phyloP scores from a whole-genome alignment of 495 filamentous ascomycete genomes.

The Lichina pygmaea region DNA sequence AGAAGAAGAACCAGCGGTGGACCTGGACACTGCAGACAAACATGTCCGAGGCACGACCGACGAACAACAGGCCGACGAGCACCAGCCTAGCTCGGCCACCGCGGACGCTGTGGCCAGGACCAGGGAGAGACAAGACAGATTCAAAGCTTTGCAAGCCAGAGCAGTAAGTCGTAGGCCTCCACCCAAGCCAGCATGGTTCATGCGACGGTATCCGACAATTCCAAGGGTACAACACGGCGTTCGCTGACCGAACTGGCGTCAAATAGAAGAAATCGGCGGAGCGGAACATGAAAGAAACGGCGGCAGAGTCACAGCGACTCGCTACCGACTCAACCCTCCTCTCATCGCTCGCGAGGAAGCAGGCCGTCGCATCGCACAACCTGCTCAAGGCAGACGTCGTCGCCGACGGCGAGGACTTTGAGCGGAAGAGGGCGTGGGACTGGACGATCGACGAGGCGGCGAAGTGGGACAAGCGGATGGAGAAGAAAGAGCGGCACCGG shows the following conservation, averaged over 20 bases:
- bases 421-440: conserved; percentile 94
- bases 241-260: too few species aligned
- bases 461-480: conserved; percentile 71
- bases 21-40: too few species aligned
- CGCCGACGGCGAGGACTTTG: conserved; percentile 71
- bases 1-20: too few species aligned
- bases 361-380: conserved; percentile 71
- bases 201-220: not conserved
- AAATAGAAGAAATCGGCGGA: conserved; percentile 40
- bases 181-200: not conserved
- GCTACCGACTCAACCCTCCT: conserved; percentile 48
- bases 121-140: conserved; percentile 34
- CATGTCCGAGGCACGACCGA: too few species aligned
- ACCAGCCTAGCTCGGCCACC: not conserved
- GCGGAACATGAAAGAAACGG: conserved; percentile 61
- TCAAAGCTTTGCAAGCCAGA: conserved; percentile 65
- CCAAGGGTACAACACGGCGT: too few species aligned
- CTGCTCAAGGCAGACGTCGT: conserved; percentile 76
- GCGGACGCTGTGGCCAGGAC: conserved; percentile 10
- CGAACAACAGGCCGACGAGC: too few species aligned
- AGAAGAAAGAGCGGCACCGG: conserved; percentile 58
- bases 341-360: conserved; percentile 45
- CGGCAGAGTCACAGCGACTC: conserved; percentile 55
- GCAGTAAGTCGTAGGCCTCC: conserved; percentile 19
- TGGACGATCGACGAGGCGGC: conserved; percentile 90